Evolutionary conservation across 2,329 filamentous ascomycete species (phyloP), one percentile per base, ranked within the genome.

Genomic region (Aureobasidium sp.): DNA sequence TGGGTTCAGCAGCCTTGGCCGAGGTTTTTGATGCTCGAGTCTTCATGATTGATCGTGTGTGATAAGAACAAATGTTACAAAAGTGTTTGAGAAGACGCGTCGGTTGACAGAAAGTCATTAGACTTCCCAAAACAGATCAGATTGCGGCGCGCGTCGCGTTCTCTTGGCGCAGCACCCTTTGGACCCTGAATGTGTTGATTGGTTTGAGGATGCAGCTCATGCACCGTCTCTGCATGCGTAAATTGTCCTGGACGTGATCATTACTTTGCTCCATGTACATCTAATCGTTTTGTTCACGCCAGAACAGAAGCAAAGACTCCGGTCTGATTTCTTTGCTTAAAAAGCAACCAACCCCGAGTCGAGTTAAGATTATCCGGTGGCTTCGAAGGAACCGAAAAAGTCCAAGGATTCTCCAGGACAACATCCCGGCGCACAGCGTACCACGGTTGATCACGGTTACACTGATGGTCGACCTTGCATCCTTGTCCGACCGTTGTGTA

Each of bases 11-110:
- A 9, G 54, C 33, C 7, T 53, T 57, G 3, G 33, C 5, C 38
- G 46, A 61, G 37, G 43, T 68, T 69, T 61, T 66, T 29, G 60
- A 70, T 31, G 67, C 65, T 54, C 70, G 67, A 21, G 68, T 71
- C 57, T 67, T 70, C 69, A 70, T 70, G 13, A 5, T 25, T 7
- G 62, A 23, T 17, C 35, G 15, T 23, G 7, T 21, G 19, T 51
- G 17, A 73, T 1, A 3, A 45, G 10, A 51, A 45, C 19, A 25
- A 23, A 46, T 58, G 38, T 29, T 53, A 19, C 35, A 35, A 25
- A 38, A 19, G 21, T 45, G 6, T 27, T 7, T 17, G 31, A 45
- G 29, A 17, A 29, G 47, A 60, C 57, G 57, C 57, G 55, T 29
- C 23, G 4, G 25, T 45, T 17, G 19, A 11, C 15, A 46, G 25